phyloP scores from a whole-genome alignment of 2,329 filamentous ascomycete species.

The Penicillium decumbens region DNA sequence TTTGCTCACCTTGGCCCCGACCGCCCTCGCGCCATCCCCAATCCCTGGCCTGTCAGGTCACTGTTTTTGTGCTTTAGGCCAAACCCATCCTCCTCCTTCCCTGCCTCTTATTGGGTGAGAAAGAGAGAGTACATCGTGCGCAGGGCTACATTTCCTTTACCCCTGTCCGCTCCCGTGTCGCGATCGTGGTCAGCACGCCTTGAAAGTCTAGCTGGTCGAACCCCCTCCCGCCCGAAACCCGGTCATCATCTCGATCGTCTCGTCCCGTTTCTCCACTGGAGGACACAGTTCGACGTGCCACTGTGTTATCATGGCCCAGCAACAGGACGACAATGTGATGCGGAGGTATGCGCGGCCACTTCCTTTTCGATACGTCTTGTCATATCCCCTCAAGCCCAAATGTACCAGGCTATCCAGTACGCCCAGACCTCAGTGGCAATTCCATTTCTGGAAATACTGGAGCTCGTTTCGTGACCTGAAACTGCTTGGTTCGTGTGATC shows the following conservation, averaged over 20 bases:
- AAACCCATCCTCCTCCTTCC: conserved; percentile 3
- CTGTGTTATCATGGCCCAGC: conserved; percentile 35
- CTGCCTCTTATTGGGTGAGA: conserved; percentile 14
- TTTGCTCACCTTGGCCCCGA: conserved; percentile 23
- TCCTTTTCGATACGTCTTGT: conserved; percentile 3
- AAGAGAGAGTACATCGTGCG: conserved; percentile 4
- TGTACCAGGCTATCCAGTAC: not conserved
- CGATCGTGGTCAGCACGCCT: conserved; percentile 11
- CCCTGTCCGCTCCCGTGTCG: conserved; percentile 14
- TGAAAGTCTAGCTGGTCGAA: not conserved
- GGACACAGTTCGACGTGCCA: not conserved
- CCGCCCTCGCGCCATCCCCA: conserved; percentile 22
- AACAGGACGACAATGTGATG: conserved; percentile 42
- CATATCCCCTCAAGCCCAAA: conserved; percentile 7
- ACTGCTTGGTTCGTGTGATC: not conserved
- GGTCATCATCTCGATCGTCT: conserved; percentile 10
- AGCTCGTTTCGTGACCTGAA: not conserved
- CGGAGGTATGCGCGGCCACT: conserved; percentile 52
- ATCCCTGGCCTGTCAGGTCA: conserved; percentile 15
- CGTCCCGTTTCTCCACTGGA: not conserved
- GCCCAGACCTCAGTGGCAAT: not conserved
- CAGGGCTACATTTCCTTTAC: conserved; percentile 12
- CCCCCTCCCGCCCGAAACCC: not conserved
- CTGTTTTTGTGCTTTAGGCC: conserved; percentile 20
- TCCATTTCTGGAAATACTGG: not conserved